These are phyloP conservation scores for Ormosia emarginata DNA, from an alignment of 306 rosid genomes.

Conservation along the genomic window DNA sequence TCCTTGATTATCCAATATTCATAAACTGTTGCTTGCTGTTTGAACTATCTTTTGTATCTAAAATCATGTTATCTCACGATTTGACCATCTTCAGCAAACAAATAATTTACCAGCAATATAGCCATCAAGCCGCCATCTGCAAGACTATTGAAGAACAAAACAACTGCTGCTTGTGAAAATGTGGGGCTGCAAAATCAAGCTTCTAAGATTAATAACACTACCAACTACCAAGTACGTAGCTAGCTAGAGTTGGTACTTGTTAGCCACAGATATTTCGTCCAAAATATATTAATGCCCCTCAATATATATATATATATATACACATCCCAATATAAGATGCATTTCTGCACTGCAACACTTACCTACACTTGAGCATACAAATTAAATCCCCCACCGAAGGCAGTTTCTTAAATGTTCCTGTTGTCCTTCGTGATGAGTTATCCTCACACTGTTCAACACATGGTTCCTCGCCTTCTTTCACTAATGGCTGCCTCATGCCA, in stretches of 20 bases:
- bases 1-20: not conserved
- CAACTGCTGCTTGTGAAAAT: constrained; percentile 67
- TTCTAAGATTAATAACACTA: not conserved
- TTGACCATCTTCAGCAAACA: not conserved
- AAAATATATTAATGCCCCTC: not conserved
- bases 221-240: not conserved
- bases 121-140: constrained; percentile 71
- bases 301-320: not conserved
- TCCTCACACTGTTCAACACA: constrained; percentile 6
- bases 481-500: constrained; percentile 50
- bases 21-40: not conserved
- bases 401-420: constrained; percentile 42
- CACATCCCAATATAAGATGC: not conserved
- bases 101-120: constrained; percentile 54
- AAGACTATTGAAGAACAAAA: constrained; percentile 69
- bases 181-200: constrained; percentile 52
- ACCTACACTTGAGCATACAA: constrained; percentile 61
- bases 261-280: not conserved
- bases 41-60: not conserved
- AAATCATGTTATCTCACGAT: not conserved
- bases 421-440: constrained; percentile 19
- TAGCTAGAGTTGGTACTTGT: not conserved
- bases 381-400: constrained; percentile 46
- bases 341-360: not conserved
- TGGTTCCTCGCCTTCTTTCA: constrained; percentile 35